Evolutionary conservation across 1,284 basidiomycete genomes (phyloP).

Genomic region (Ceratobasidium sp.): DNA sequence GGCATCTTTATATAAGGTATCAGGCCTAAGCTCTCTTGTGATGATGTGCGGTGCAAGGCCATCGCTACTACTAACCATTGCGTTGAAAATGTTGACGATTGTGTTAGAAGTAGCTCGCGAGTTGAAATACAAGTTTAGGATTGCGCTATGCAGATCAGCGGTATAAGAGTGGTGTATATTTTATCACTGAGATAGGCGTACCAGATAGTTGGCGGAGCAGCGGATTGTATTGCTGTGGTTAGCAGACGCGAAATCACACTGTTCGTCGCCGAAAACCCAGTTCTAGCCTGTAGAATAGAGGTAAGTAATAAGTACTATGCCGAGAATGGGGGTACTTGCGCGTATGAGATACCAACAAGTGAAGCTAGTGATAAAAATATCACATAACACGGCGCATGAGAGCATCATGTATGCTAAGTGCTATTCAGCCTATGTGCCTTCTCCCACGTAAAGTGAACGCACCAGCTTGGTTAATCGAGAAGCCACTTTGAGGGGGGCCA

Average conservation of each 20-base stretch:
- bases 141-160: constrained; percentile 19
- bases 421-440: too few relatives aligned
- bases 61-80: constrained; percentile 12
- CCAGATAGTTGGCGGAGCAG: constrained; percentile 33
- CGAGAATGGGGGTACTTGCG: neutral
- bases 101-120: constrained; percentile 6
- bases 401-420: constrained; percentile 33
- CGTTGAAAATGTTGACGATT: constrained; percentile 38
- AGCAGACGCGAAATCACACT: constrained; percentile 28
- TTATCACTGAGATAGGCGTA: too few relatives aligned
- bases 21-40: too few relatives aligned
- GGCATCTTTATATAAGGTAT: constrained; percentile 35
- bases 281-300: constrained; percentile 18
- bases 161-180: too few relatives aligned
- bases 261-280: constrained; percentile 38
- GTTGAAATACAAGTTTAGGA: constrained; percentile 38
- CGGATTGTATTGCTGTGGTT: constrained; percentile 25
- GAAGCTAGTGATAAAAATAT: constrained; percentile 28
- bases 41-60: too few relatives aligned
- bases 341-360: constrained; percentile 37
- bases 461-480: constrained; percentile 3
- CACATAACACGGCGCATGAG: constrained; percentile 29
- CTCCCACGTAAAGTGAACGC: neutral
- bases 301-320: neutral
- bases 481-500: neutral